Evolutionary conservation across 805 yeast species (phyloP).

Genomic region (Diddensiella santjacobensis): DNA sequence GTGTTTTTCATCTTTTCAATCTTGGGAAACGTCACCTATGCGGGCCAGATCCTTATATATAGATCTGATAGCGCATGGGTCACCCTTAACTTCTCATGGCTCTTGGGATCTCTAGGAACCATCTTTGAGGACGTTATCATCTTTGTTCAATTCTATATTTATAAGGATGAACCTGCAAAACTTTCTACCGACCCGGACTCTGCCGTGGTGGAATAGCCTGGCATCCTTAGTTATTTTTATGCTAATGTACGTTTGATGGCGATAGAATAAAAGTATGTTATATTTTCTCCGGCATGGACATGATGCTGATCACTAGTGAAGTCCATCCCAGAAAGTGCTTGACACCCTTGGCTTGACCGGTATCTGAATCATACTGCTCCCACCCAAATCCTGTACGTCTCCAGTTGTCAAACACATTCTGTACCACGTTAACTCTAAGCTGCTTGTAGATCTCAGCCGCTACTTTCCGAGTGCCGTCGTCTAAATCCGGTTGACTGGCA

Average conservation of each 20-base stretch:
- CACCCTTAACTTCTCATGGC: conserved; percentile 65
- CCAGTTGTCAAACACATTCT: conserved; percentile 70
- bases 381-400: conserved; percentile 72
- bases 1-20: conserved; percentile 72
- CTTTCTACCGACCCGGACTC: not conserved
- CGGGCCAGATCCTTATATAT: conserved; percentile 65
- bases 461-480: conserved; percentile 34
- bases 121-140: conserved; percentile 65
- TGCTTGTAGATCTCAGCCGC: conserved; percentile 51
- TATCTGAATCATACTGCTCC: conserved; percentile 81
- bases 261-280: not conserved
- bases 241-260: not conserved
- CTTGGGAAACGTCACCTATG: conserved; percentile 71
- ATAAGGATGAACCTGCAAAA: conserved; percentile 28
- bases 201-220: conserved; percentile 9
- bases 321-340: conserved; percentile 96
- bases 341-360: conserved; percentile 77
- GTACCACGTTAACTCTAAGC: conserved; percentile 63
- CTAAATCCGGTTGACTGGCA: conserved; percentile 31
- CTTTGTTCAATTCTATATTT: conserved; percentile 63
- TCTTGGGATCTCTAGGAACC: conserved; percentile 75
- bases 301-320: conserved; percentile 69
- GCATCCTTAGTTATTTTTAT: conserved; percentile 1
- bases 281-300: conserved; percentile 67
- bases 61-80: conserved; percentile 60